Percentiles rank a stretch among this genome's conserved stretches.
These are phyloP conservation scores for Ilyonectria destructans DNA, from an alignment of 2,329 filamentous ascomycete species.

Conservation along the genomic window DNA sequence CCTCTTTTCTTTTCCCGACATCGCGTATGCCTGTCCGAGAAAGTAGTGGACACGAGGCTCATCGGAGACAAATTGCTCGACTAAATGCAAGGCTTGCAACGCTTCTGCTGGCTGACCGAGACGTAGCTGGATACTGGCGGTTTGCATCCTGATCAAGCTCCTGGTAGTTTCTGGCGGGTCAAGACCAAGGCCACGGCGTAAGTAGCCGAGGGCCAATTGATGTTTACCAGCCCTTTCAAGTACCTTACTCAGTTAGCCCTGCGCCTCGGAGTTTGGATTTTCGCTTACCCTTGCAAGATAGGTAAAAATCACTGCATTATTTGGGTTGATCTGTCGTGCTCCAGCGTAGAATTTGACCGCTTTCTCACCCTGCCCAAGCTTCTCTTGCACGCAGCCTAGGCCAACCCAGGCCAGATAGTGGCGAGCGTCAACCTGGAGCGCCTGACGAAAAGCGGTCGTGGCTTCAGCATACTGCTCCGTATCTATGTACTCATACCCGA, in stretches of 20 bases:
- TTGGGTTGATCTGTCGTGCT: conserved; percentile 41
- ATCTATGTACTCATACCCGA: conserved; percentile 42
- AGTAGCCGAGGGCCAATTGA: conserved; percentile 23
- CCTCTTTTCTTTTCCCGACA: conserved; percentile 22
- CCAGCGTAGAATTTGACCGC: conserved; percentile 38
- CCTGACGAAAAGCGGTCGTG: conserved; percentile 34
- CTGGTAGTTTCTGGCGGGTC: conserved; percentile 20
- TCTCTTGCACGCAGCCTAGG: conserved; percentile 38
- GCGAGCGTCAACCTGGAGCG: conserved; percentile 39
- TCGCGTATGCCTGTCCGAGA: conserved; percentile 24
- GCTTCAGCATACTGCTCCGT: conserved; percentile 38
- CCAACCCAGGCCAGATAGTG: conserved; percentile 44
- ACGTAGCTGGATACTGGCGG: conserved; percentile 20
- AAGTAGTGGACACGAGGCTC: conserved; percentile 28
- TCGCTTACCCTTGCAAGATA: conserved; percentile 37
- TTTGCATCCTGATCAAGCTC: conserved; percentile 28
- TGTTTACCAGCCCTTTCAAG: conserved; percentile 32
- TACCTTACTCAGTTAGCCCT: conserved; percentile 25
- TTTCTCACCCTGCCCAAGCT: conserved; percentile 34
- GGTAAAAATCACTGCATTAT: conserved; percentile 40
- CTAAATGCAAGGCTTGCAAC: conserved; percentile 18
- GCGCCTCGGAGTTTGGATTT: background rate
- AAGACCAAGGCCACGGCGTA: conserved; percentile 19
- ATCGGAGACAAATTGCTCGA: conserved; percentile 16
- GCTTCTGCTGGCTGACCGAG: conserved; percentile 19